Conservation (phyloP, 331 rosid species). For the Arachis monticola region DNA sequence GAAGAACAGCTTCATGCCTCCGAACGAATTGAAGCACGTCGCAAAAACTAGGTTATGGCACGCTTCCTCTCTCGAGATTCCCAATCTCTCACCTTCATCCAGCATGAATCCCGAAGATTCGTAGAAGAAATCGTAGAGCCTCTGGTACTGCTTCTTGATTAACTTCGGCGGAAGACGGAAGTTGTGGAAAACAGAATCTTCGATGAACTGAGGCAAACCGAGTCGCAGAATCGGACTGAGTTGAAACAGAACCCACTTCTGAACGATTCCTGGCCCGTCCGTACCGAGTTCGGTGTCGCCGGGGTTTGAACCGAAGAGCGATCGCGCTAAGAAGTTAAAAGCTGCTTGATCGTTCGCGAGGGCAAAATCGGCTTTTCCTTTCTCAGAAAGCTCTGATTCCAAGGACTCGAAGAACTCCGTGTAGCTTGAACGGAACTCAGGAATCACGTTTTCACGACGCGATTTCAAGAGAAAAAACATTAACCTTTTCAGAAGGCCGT, state of each 20-base stretch:
- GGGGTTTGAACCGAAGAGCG: slow-evolving; percentile 63
- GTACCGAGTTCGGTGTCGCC: slow-evolving; percentile 54
- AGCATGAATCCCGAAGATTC: slow-evolving; percentile 53
- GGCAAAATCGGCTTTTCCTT: slow-evolving; percentile 63
- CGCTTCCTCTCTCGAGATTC: slow-evolving; percentile 75
- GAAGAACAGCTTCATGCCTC: slow-evolving; percentile 78
- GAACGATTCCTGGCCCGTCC: slow-evolving; percentile 72
- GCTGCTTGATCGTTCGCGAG: slow-evolving; percentile 83
- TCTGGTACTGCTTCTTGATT: slow-evolving; percentile 66
- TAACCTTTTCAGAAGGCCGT: slow-evolving; percentile 61
- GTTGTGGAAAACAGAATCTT: slow-evolving; percentile 62
- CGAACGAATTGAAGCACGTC: slow-evolving; percentile 88
- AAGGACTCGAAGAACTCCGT: slow-evolving; percentile 50
- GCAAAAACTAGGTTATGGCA: slow-evolving; percentile 82
- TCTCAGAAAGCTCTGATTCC: slow-evolving; percentile 51
- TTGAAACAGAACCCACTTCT: slow-evolving; percentile 81
- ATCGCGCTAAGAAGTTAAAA: slow-evolving; percentile 67
- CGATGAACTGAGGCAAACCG: slow-evolving; percentile 70
- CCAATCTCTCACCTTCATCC: slow-evolving; percentile 75
- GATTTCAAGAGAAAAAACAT: slow-evolving; percentile 73
- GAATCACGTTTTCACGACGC: slow-evolving; percentile 59
- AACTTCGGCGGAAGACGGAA: slow-evolving; percentile 58
- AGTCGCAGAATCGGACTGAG: slow-evolving; percentile 62
- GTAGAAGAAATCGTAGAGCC: slow-evolving; percentile 78
- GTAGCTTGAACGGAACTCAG: slow-evolving; percentile 68